phyloP scores from a whole-genome alignment of 2,329 filamentous ascomycete species.

The Fusarium buharicum region DNA sequence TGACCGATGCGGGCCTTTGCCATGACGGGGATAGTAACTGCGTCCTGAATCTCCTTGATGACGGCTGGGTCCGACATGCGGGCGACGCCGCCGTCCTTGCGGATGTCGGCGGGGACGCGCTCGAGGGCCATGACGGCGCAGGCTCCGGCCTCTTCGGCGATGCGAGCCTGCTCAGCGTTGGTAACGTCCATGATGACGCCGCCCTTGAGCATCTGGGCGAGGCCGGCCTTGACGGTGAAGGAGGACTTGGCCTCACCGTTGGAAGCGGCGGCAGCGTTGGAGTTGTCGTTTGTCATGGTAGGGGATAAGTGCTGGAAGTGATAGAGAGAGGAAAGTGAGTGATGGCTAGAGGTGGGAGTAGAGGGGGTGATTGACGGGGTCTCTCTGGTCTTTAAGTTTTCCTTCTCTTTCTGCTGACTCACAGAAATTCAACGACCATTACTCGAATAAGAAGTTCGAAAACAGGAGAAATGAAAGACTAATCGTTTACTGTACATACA shows the following conservation, averaged over 20 bases:
- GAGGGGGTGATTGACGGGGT: constrained; percentile 6
- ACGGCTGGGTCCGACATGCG: constrained; percentile 96
- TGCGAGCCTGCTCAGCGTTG: constrained; percentile 91
- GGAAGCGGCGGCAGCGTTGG: constrained; percentile 41
- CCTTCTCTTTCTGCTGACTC: constrained; percentile 13
- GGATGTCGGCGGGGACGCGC: constrained; percentile 96
- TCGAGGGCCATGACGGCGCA: constrained; percentile 98
- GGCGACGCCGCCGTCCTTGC: constrained; percentile 89
- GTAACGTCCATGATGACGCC: constrained; percentile 99
- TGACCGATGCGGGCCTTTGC: constrained; percentile 98
- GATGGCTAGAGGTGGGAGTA: not conserved
- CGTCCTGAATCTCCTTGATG: constrained; percentile 94
- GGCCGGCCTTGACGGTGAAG: constrained; percentile 92
- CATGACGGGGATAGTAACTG: constrained; percentile 98
- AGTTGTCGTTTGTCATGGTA: constrained; percentile 51
- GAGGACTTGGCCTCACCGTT: constrained; percentile 57
- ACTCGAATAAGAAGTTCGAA: constrained; percentile 29
- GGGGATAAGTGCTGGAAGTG: not conserved
- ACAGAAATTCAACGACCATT: constrained; percentile 17
- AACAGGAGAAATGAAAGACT: not conserved
- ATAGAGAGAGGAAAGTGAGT: not conserved
- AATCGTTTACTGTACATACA: not conserved
- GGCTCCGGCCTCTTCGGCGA: constrained; percentile 96
- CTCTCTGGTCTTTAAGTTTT: constrained; percentile 14
- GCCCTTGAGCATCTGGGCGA: constrained; percentile 98